Percentiles rank a stretch among this genome's conserved stretches.
These are phyloP conservation scores for Austroboletus niveus DNA, from an alignment of 1,284 basidiomycete genomes.

Conservation along the genomic window DNA sequence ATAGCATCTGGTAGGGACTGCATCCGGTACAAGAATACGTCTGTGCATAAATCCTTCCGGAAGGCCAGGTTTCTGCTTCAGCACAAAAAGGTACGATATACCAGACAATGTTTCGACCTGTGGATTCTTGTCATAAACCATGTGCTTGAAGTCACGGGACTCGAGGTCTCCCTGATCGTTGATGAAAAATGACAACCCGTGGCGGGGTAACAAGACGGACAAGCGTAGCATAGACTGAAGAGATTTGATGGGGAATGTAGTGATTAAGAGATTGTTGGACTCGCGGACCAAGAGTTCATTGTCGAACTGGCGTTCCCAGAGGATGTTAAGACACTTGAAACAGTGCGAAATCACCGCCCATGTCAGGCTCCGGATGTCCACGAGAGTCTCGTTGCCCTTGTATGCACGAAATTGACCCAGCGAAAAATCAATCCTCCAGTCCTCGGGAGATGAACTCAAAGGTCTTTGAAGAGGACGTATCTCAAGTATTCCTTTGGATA, in stretches of 20 bases:
- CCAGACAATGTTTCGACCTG: neutral
- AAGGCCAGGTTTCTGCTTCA: neutral
- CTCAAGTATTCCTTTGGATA: constrained; percentile 28
- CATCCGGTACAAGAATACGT: constrained; percentile 39
- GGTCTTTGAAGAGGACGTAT: constrained; percentile 31
- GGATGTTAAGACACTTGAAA: neutral
- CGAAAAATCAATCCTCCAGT: constrained; percentile 3
- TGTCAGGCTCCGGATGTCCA: constrained; percentile 7
- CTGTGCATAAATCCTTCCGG: constrained; percentile 13
- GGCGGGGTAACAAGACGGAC: neutral
- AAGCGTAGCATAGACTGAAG: neutral
- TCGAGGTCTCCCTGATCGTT: constrained; percentile 22
- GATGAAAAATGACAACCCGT: constrained; percentile 25
- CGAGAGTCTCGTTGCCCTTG: constrained; percentile 3
- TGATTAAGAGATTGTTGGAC: neutral
- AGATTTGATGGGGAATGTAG: neutral
- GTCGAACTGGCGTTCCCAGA: neutral
- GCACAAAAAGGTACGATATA: neutral
- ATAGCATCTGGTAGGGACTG: constrained; percentile 1
- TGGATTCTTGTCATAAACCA: constrained; percentile 20
- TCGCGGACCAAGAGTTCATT: neutral
- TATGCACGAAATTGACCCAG: neutral
- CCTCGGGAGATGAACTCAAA: constrained; percentile 15
- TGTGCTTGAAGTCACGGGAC: constrained; percentile 17
- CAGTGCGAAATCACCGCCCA: neutral